Evolutionary conservation across 352 stramenopile species (phyloP), one percentile per base, ranked within the genome.

Genomic region (Phytopythium sindhum): DNA sequence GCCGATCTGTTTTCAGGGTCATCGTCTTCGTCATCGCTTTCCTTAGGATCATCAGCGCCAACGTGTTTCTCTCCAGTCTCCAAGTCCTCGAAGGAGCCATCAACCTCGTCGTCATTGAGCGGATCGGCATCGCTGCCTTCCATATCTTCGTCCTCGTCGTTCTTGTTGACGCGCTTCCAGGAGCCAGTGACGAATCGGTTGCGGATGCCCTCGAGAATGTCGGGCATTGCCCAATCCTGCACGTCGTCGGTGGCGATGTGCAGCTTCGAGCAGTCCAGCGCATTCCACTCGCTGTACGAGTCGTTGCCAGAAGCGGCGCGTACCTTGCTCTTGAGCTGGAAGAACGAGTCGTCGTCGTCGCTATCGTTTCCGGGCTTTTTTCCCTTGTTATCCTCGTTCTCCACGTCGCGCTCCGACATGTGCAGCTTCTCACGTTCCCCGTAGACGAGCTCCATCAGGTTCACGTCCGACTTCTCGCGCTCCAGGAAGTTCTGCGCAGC

Each of bases 81-180:
- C 39, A 99, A 81, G 61, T 99, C 97, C 75, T 99, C 96, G 77
- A 99, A 99, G 45, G 98, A 97, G 31, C 97, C 97, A 39, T 96
- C 89, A 81, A 98, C 83, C 37, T 87, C 81, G 1, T 98, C 89
- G 58, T 97, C 93, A 33, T 96, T 94, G 52, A 90, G 56, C 33
- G 67, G 78, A 31, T 86, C 80, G 0, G 67, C 76, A 31, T 78
- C 70, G 14, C 65, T 77, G 14, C 65, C 74, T 19, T 76, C 78
- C 26, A 68, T 69, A 3, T 85, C 75, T 28, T 70, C 73, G 7
- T 84, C 79, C 14, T 88, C 83, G 23, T 71, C 80, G 2, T 78
- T 80, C 48, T 84, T 78, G 42, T 84, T 78, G 23, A 70, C 72
- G 41, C 81, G 85, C 53, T 94, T 93, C 96, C 96, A 99, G 28